A percentile compares a stretch with the other conserved stretches of the same genome.
Conservation (phyloP, 805 yeast genomes). For the Yamadazyma philogaea region DNA sequence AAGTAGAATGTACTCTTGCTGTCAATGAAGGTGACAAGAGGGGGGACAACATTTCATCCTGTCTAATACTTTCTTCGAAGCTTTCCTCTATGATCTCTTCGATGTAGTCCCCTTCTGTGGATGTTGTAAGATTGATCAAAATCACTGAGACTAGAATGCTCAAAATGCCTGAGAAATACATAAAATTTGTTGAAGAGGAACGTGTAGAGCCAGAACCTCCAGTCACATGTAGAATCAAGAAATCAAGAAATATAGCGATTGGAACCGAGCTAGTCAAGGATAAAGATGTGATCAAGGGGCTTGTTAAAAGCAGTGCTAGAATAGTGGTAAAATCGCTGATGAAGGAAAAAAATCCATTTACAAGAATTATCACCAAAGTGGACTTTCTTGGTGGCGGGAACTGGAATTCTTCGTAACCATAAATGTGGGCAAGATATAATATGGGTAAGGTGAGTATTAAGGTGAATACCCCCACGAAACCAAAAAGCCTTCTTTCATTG, state of each 20-base stretch:
- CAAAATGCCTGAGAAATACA: constrained; percentile 46
- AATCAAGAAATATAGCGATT: constrained; percentile 49
- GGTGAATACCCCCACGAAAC: constrained; percentile 44
- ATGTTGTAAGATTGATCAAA: constrained; percentile 42
- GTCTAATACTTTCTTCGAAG: constrained; percentile 44
- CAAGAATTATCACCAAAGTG: constrained; percentile 31
- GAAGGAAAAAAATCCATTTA: constrained; percentile 45
- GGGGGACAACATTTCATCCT: constrained; percentile 47
- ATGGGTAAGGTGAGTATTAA: constrained; percentile 40
- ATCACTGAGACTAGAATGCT: constrained; percentile 46
- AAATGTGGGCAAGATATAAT: constrained; percentile 31
- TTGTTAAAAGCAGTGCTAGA: constrained; percentile 50
- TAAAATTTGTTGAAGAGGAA: constrained; percentile 16
- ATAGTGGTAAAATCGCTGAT: constrained; percentile 50
- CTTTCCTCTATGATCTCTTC: constrained; percentile 48
- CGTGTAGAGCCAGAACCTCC: constrained; percentile 14
- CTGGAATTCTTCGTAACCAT: constrained; percentile 40
- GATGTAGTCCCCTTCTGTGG: constrained; percentile 43
- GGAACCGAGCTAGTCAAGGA: constrained; percentile 54
- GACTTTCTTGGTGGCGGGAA: constrained; percentile 38
- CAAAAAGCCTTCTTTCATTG: constrained; percentile 47
- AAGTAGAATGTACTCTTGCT: constrained; percentile 8
- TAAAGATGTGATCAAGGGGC: constrained; percentile 51
- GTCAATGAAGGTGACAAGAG: constrained; percentile 43
- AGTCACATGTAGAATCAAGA: constrained; percentile 26